Evolutionary conservation across 129 eudicot genomes (phyloP).

Genomic region (Chrysanthemum lavandulifolium): DNA sequence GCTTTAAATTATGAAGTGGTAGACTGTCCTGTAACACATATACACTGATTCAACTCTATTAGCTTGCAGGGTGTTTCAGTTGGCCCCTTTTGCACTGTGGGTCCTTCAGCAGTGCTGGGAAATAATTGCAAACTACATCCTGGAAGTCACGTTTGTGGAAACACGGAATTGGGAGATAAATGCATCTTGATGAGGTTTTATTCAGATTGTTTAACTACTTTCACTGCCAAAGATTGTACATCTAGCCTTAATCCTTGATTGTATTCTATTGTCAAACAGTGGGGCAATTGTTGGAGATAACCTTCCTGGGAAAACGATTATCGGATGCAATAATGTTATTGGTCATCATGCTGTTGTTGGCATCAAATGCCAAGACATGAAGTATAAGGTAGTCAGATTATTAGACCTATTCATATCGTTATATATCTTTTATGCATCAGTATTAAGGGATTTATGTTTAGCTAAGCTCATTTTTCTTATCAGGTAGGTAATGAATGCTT

Average conservation of each 20-base stretch:
- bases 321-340: constrained; percentile 79
- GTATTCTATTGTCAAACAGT: constrained; percentile 36
- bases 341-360: constrained; percentile 97
- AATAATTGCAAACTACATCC: constrained; percentile 73
- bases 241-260: constrained; percentile 14
- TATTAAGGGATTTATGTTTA: neutral
- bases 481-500: constrained; percentile 87
- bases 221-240: constrained; percentile 7
- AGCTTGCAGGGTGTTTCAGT: constrained; percentile 76
- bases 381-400: constrained; percentile 61
- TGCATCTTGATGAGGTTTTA: constrained; percentile 77
- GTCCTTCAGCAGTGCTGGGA: constrained; percentile 74
- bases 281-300: constrained; percentile 96
- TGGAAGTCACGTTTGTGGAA: constrained; percentile 82
- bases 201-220: constrained; percentile 12
- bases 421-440: neutral
- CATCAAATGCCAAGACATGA: constrained; percentile 87
- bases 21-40: constrained; percentile 5
- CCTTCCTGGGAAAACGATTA: constrained; percentile 72
- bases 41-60: constrained; percentile 18
- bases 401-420: neutral
- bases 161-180: constrained; percentile 58
- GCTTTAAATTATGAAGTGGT: constrained; percentile 4
- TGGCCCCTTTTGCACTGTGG: constrained; percentile 95
- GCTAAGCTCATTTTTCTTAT: constrained; percentile 22